These are phyloP conservation scores for Suhomyces taliae DNA, from an alignment of 1,139 yeast genomes.

Conservation along the genomic window DNA sequence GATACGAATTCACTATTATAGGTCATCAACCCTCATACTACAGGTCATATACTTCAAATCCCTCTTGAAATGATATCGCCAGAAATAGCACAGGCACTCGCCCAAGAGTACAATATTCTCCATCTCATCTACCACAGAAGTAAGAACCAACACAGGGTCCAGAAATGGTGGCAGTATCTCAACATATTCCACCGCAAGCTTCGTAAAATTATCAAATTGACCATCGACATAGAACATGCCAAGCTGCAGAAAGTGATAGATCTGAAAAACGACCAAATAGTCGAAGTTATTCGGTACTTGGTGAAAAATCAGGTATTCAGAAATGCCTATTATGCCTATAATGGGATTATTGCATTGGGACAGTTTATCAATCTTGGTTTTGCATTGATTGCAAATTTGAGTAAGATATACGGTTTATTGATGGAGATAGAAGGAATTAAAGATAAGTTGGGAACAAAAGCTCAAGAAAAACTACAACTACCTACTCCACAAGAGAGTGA, in stretches of 20 bases:
- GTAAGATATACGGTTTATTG: conserved; percentile 44
- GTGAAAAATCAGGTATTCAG: conserved; percentile 40
- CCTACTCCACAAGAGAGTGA: not conserved
- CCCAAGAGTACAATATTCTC: conserved; percentile 53
- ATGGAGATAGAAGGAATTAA: conserved; percentile 22
- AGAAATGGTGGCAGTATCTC: conserved; percentile 75
- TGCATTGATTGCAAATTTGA: conserved; percentile 58
- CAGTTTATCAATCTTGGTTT: conserved; percentile 78
- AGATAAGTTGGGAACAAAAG: not conserved
- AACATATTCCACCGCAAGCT: conserved; percentile 62
- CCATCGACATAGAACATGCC: conserved; percentile 21
- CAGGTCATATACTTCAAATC: too few species aligned
- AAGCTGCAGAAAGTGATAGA: conserved; percentile 20
- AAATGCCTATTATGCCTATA: conserved; percentile 59
- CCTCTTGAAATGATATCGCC: conserved; percentile 1
- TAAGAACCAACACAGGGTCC: conserved; percentile 72
- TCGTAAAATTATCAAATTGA: conserved; percentile 35
- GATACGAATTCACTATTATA: too few species aligned
- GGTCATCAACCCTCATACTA: too few species aligned
- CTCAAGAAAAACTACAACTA: too few species aligned
- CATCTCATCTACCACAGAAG: conserved; percentile 69
- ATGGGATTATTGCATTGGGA: conserved; percentile 69
- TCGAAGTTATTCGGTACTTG: conserved; percentile 34
- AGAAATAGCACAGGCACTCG: not conserved
- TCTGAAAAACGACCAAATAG: conserved; percentile 17